Conservation (phyloP, 2,329 filamentous ascomycete species). For the Calycina herbarum region DNA sequence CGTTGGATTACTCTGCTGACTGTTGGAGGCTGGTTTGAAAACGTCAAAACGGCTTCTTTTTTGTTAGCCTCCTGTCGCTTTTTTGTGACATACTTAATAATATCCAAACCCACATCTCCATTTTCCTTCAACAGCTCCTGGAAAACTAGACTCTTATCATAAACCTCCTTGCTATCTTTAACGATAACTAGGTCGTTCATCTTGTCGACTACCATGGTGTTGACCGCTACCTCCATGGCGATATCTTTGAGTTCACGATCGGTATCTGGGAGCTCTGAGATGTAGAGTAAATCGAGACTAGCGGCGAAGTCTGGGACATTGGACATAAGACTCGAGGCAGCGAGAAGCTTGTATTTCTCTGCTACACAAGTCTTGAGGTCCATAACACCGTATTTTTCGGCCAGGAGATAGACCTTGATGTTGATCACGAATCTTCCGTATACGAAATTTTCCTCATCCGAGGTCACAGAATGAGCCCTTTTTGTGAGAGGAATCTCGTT, state of each 20-base stretch:
- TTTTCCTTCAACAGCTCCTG: neutral
- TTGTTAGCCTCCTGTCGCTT: too few species aligned
- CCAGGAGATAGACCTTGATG: constrained; percentile 13
- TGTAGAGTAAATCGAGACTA: neutral
- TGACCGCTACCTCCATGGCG: constrained; percentile 2
- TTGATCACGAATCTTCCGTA: neutral
- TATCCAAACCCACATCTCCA: neutral
- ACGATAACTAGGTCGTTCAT: too few species aligned
- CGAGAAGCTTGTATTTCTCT: constrained; percentile 11
- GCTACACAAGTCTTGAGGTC: constrained; percentile 11
- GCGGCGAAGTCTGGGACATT: neutral
- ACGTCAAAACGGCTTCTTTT: too few species aligned
- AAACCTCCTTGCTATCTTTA: neutral
- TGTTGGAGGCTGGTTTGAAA: too few species aligned
- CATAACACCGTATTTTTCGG: constrained; percentile 20
- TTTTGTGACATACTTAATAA: neutral
- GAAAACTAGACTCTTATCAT: neutral
- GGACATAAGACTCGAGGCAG: constrained; percentile 6
- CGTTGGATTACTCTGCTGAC: too few species aligned
- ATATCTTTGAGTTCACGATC: constrained; percentile 12
- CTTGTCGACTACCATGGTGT: neutral
- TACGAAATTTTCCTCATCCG: too few species aligned
- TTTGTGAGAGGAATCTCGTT: neutral
- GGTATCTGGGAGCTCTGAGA: constrained; percentile 11
- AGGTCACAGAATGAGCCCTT: too few species aligned